Evolutionary conservation across 208 protist genomes (phyloP), one percentile per base, ranked within the genome.

Genomic region (Balamuthia mandrillaris): DNA sequence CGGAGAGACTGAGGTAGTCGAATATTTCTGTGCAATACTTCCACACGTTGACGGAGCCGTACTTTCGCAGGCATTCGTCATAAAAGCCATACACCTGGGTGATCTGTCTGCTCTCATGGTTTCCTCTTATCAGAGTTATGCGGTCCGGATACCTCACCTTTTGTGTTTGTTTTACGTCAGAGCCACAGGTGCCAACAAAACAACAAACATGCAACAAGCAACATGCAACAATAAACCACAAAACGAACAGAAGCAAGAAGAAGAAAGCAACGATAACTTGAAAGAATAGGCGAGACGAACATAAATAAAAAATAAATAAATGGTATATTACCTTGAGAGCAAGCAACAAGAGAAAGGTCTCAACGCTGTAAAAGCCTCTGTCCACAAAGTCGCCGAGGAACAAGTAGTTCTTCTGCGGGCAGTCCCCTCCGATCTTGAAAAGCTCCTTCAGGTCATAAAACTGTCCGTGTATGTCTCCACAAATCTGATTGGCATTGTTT

Each of bases 21-120:
- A 99, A 99, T 21, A 99, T 96, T 84, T 99, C 98, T 1, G 98
- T 99, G 90, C 97, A 99, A 88, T 99, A 99, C 33, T 96, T 92
- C 99, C 99, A 99, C 33, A 99, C 98, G 86, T 99, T 99, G n/a
- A 98, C 97, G 56, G 94, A 97, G 39, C 97, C 97, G 88, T 99
- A 99, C 93, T 99, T 99, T 72, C 96, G 92, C 72, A 99, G 91
- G 87, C 97, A 99, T 89, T 99, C 98, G 89, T 99, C 98, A 90
- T 99, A 99, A 88, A 99, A 99, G 42, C 98, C 98, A 85, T 96
- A 88, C 63, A 93, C 88, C 88, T 92, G 87, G 7, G 90, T 94
- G 42, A 94, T 94, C 66, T 93, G 90, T 52, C 92, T 86, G 27
- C 83, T 92, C 81, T 96, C 95, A 61, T 97, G 95, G 86, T 97